These are phyloP conservation scores for Podaxis rugospora DNA, from an alignment of 768 basidiomycete genomes.

Conservation along the genomic window DNA sequence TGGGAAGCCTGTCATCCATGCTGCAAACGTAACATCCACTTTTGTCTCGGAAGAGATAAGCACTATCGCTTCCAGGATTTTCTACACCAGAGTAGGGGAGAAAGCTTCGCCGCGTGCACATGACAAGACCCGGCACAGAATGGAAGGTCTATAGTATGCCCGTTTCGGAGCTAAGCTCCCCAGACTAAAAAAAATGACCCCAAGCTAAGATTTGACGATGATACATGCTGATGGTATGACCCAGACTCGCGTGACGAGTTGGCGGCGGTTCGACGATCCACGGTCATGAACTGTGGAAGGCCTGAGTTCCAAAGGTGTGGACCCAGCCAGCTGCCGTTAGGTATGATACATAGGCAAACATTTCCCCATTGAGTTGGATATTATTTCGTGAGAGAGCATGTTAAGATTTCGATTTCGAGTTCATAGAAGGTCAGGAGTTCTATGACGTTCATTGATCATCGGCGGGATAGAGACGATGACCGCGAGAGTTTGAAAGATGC, in stretches of 20 bases:
- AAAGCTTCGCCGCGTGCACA: neutral
- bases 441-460: constrained; percentile 3
- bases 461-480: neutral
- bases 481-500: neutral
- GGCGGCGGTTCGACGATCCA: neutral
- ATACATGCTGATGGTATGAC: neutral
- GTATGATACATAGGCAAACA: constrained; percentile 1
- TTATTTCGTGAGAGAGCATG: constrained; percentile 1
- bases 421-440: constrained; percentile 1
- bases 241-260: neutral
- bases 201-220: neutral
- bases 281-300: neutral
- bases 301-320: neutral
- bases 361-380: constrained; percentile 5
- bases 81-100: neutral
- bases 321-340: neutral
- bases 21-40: neutral
- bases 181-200: neutral
- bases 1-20: neutral
- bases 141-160: neutral
- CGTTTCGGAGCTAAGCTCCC: neutral
- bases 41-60: neutral
- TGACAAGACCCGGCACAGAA: neutral
- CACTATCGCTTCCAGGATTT: neutral
- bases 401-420: neutral